Percentiles rank a stretch among this genome's conserved stretches.
Evolutionary conservation across 2,329 filamentous ascomycete species (phyloP).

Genomic region (Coleophoma cylindrospora): DNA sequence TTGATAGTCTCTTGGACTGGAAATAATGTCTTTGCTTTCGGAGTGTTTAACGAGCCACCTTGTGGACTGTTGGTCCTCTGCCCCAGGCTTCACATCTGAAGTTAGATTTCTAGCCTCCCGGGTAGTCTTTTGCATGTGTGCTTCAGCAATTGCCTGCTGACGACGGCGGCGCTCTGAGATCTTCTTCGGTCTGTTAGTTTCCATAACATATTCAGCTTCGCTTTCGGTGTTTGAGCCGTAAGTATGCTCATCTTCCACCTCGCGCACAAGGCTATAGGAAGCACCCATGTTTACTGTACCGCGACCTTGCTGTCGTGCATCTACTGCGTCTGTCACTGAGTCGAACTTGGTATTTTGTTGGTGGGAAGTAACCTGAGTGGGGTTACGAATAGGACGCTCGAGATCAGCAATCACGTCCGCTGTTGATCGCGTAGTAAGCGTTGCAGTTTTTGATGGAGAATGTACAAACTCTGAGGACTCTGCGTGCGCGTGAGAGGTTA

Average conservation of each 20-base stretch:
- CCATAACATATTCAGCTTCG: slow-evolving; percentile 9
- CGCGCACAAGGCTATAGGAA: not conserved
- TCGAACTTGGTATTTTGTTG: not conserved
- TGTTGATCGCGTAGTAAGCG: not conserved
- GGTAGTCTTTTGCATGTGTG: slow-evolving; percentile 30
- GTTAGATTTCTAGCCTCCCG: slow-evolving; percentile 20
- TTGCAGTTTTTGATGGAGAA: too few species aligned
- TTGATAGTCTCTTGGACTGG: slow-evolving; percentile 84
- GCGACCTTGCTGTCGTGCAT: not conserved
- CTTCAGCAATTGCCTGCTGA: slow-evolving; percentile 45
- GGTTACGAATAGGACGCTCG: slow-evolving; percentile 1
- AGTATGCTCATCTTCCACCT: not conserved
- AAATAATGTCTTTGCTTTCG: slow-evolving; percentile 52
- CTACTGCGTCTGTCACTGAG: too few species aligned
- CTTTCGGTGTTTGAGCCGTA: slow-evolving; percentile 2
- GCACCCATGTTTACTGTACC: not conserved
- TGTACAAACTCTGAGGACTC: too few species aligned
- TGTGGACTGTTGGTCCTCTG: slow-evolving; percentile 21
- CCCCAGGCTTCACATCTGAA: slow-evolving; percentile 8
- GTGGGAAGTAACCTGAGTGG: not conserved
- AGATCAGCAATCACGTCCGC: slow-evolving; percentile 25
- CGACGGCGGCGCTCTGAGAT: slow-evolving; percentile 42
- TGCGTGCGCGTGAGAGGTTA: too few species aligned
- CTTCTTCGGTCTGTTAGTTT: slow-evolving; percentile 26
- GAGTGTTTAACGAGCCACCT: slow-evolving; percentile 25